Evolutionary conservation across 2,329 filamentous ascomycete genomes (phyloP), one percentile per base, ranked within the genome.

Genomic region (Ophiocordyceps robertsii): DNA sequence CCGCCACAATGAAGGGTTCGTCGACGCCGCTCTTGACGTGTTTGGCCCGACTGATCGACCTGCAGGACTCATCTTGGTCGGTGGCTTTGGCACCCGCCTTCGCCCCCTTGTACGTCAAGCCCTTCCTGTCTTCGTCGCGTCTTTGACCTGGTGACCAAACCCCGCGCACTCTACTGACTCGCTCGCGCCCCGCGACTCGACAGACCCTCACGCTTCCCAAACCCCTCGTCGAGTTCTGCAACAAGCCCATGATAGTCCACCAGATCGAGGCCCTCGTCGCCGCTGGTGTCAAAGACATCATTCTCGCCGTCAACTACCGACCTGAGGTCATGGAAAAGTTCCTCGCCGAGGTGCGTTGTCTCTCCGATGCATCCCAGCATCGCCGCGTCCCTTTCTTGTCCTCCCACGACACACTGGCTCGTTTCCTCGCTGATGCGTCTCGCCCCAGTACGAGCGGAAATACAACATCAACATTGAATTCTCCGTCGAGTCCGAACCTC

Each of bases 211-310:
- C 92, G 41, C 84, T 95, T 53, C 90, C 90, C 48, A 98, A 96
- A 69, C 90, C 92, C 51, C 77, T 98, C 53, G 92, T 98, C 59
- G 90, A 98, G 70, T 98, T 98, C 60, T 88, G 80, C 61, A 98
- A 98, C 77, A 90, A 92, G 70, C 92, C 89, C 62, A 98, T 98
- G 90, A 96, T 98, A 65, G 76, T 93, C 59, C 90, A 96, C 69
- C 90, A 98, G 69, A 86, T 98, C 56, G 88, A 95, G 70, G 88
- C 87, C 52, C 77, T 98, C 53, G 90, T 92, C 53, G 83, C 81
- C 46, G 90, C 88, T 45, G 90, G 90, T 63, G 92, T 96, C 51
- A 96, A 87, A 48, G 89, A 96, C 69, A 94, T 98, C 58, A 90
- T 98, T 43, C 79, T 98, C 45, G 90, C 92, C 48, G 92, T 98